Percentiles rank a stretch among this genome's conserved stretches.
These are phyloP conservation scores for Escallonia herrerae DNA, from an alignment of 129 eudicot genomes.

Conservation along the genomic window DNA sequence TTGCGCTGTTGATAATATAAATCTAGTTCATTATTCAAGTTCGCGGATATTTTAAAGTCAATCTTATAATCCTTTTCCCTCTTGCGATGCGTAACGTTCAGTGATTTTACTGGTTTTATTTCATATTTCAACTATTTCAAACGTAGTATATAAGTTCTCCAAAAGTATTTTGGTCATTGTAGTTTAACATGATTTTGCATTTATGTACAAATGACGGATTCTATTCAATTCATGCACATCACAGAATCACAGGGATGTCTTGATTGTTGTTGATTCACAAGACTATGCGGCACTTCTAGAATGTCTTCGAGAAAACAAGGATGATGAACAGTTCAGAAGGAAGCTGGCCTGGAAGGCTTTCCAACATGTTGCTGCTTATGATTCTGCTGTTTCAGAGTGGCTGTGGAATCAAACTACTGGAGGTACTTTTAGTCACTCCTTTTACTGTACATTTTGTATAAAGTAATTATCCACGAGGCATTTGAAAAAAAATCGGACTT, in stretches of 20 bases:
- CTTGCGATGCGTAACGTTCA: too few relatives aligned
- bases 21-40: too few relatives aligned
- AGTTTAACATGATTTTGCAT: background rate
- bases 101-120: background rate
- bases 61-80: too few relatives aligned
- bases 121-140: background rate
- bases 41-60: too few relatives aligned
- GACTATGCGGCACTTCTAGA: constrained; percentile 75
- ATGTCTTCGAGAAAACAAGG: constrained; percentile 47
- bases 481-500: background rate
- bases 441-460: background rate
- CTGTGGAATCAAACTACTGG: constrained; percentile 80
- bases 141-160: background rate
- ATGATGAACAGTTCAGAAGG: constrained; percentile 65
- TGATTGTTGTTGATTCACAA: constrained; percentile 88
- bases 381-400: constrained; percentile 99
- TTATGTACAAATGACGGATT: background rate
- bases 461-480: background rate
- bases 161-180: background rate
- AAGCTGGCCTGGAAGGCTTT: constrained; percentile 95
- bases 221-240: background rate
- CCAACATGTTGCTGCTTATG: constrained; percentile 87
- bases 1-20: too few relatives aligned
- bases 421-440: constrained; percentile 33
- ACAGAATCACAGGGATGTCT: constrained; percentile 96